Percentiles rank a stretch among this genome's conserved stretches.
These are phyloP conservation scores for Mycosarcoma mackinlayi DNA, from an alignment of 1,284 basidiomycete species.

Conservation along the genomic window DNA sequence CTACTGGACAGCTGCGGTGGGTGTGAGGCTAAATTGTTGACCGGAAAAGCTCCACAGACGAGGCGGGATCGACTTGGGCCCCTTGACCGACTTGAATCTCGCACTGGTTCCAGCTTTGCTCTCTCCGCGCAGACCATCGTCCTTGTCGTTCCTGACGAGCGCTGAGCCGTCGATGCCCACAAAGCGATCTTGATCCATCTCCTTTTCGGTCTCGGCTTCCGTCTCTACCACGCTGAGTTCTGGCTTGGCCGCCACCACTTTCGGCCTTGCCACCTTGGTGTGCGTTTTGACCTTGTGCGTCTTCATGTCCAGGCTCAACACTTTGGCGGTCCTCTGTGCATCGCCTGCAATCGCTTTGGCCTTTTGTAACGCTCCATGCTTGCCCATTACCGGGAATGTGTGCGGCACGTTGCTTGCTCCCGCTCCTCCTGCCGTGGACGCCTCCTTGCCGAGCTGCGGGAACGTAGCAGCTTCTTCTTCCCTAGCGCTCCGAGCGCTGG, in stretches of 20 bases:
- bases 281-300: constrained; percentile 45
- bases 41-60: constrained; percentile 18
- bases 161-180: constrained; percentile 23
- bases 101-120: background rate
- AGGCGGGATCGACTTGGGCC: constrained; percentile 8
- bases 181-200: constrained; percentile 31
- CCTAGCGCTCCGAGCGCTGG: constrained; percentile 7
- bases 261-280: constrained; percentile 18
- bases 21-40: background rate
- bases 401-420: background rate
- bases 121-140: constrained; percentile 21
- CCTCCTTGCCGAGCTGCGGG: constrained; percentile 34
- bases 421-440: background rate
- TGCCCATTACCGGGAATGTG: constrained; percentile 28
- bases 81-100: background rate
- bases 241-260: background rate
- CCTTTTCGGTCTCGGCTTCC: constrained; percentile 5
- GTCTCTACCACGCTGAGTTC: background rate
- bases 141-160: constrained; percentile 27
- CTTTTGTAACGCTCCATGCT: constrained; percentile 41
- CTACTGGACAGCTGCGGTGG: constrained; percentile 8
- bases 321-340: constrained; percentile 48
- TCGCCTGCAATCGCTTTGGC: constrained; percentile 42
- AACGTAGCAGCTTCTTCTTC: constrained; percentile 37
- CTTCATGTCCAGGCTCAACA: constrained; percentile 49